phyloP scores from a whole-genome alignment of 495 filamentous ascomycete genomes.

The Aspergillus steynii region DNA sequence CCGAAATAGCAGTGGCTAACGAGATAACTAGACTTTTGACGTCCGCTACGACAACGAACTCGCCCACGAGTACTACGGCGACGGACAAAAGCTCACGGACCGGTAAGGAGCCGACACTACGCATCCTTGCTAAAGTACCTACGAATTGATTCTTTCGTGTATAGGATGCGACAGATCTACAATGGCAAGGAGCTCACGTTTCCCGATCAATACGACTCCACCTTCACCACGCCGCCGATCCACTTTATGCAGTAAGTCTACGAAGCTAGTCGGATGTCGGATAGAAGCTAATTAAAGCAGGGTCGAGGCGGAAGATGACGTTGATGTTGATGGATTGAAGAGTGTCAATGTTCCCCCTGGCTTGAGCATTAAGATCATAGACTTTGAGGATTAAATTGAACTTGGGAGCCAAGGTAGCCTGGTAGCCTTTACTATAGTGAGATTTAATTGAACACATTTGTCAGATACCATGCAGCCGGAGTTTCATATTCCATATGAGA shows the following conservation, averaged over 20 bases:
- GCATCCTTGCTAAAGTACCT: neutral
- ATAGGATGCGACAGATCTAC: constrained; percentile 22
- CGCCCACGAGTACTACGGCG: constrained; percentile 23
- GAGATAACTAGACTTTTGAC: constrained; percentile 20
- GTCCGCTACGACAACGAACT: constrained; percentile 24
- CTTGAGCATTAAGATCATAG: constrained; percentile 21
- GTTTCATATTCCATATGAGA: too few species aligned
- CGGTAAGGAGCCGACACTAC: constrained; percentile 9
- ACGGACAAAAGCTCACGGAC: constrained; percentile 18
- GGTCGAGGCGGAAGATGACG: constrained; percentile 18
- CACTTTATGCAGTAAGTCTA: constrained; percentile 23
- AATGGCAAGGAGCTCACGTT: constrained; percentile 16
- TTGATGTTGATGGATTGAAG: constrained; percentile 15
- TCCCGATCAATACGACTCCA: constrained; percentile 21
- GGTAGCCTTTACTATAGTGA: too few species aligned
- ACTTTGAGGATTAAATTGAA: constrained; percentile 4
- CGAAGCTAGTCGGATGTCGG: neutral
- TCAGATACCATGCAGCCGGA: too few species aligned
- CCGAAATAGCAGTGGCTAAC: neutral
- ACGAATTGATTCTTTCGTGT: neutral
- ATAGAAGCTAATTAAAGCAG: constrained; percentile 9
- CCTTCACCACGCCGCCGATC: constrained; percentile 20
- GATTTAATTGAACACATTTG: too few species aligned
- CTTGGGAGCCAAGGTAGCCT: too few species aligned
- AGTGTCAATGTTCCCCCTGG: constrained; percentile 19